Percentiles rank a stretch among this genome's conserved stretches.
Conservation (phyloP, 2,329 filamentous ascomycete species). For the Botrytis medusae region DNA sequence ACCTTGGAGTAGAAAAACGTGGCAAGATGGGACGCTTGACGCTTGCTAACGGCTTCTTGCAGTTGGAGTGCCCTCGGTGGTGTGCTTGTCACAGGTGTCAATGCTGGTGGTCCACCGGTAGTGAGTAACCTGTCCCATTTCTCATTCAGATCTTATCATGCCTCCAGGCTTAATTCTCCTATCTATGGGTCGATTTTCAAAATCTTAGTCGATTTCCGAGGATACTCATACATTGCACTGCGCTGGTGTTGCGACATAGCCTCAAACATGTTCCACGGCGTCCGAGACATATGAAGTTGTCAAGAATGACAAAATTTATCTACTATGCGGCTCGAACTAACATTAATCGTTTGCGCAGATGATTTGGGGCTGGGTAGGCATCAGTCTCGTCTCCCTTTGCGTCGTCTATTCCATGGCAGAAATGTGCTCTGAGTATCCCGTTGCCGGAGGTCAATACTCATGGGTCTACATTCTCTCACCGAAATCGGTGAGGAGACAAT, state of each 20-base stretch:
- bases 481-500: slow-evolving; percentile 44
- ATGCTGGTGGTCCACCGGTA: slow-evolving; percentile 56
- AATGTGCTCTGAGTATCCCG: slow-evolving; percentile 56
- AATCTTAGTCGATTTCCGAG: not conserved
- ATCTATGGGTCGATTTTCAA: slow-evolving; percentile 17
- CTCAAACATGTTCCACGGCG: slow-evolving; percentile 20
- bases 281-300: slow-evolving; percentile 21
- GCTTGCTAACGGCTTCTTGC: slow-evolving; percentile 24
- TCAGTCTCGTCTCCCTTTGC: slow-evolving; percentile 51
- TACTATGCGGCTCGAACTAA: slow-evolving; percentile 14
- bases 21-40: slow-evolving; percentile 26
- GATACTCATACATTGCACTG: slow-evolving; percentile 4
- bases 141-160: slow-evolving; percentile 7
- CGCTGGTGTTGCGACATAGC: slow-evolving; percentile 11
- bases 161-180: slow-evolving; percentile 20
- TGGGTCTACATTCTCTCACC: slow-evolving; percentile 59
- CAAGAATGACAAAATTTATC: slow-evolving; percentile 20
- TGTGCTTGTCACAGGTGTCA: slow-evolving; percentile 55
- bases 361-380: slow-evolving; percentile 56
- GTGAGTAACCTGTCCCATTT: slow-evolving; percentile 22
- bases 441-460: slow-evolving; percentile 57
- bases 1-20: slow-evolving; percentile 22
- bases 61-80: slow-evolving; percentile 57
- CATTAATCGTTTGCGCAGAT: slow-evolving; percentile 40
- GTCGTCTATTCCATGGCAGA: slow-evolving; percentile 61